Evolutionary conservation across 225 moss, liverwort and hornwort species (phyloP).

Genomic region (Bryum argenteum): DNA sequence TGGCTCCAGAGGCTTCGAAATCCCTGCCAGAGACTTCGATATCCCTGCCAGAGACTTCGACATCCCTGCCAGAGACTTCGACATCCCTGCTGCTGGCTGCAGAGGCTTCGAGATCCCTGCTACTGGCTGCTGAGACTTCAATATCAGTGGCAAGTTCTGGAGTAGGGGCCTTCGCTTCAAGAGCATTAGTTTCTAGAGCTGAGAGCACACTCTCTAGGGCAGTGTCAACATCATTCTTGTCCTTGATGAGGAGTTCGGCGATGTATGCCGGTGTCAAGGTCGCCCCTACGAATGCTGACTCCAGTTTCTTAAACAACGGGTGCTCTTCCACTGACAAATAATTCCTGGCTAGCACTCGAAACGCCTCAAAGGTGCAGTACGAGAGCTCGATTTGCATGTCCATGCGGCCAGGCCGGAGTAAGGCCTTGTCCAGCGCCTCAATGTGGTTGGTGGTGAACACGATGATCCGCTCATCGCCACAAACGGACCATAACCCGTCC

Average conservation of each 20-base stretch:
- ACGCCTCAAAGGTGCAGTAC: constrained; percentile 60
- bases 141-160: background rate
- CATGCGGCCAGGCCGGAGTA: constrained; percentile 74
- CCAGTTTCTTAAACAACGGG: constrained; percentile 40
- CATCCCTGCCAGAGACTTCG: no score
- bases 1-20: no score
- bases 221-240: constrained; percentile 28
- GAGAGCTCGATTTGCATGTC: constrained; percentile 72
- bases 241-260: constrained; percentile 36
- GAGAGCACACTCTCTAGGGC: constrained; percentile 31
- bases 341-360: constrained; percentile 47
- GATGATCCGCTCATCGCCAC: constrained; percentile 69
- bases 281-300: constrained; percentile 18
- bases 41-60: background rate
- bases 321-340: constrained; percentile 54
- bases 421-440: constrained; percentile 63
- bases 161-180: background rate
- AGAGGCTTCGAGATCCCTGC: no score
- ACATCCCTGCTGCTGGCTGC: no score
- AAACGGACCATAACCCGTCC: constrained; percentile 76
- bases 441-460: constrained; percentile 72
- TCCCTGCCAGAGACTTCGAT: background rate
- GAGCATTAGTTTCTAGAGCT: constrained; percentile 20
- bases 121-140: background rate
- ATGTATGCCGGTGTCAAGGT: constrained; percentile 33